Evolutionary conservation across 2,329 filamentous ascomycete species (phyloP), one percentile per base, ranked within the genome.

Genomic region (Boeremia lycopersici): DNA sequence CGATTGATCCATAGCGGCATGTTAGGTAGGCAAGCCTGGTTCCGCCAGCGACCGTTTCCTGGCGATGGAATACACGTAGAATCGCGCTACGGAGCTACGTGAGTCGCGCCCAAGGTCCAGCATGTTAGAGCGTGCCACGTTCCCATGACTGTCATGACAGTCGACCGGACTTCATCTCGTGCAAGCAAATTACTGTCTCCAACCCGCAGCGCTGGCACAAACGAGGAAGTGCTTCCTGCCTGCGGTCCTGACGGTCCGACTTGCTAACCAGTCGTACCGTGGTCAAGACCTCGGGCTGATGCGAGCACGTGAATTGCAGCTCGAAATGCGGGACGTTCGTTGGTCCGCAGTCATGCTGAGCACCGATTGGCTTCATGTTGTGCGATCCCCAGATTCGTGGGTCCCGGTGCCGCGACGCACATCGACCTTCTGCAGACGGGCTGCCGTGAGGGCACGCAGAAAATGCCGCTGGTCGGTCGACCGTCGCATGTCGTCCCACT

Each of bases 371-470:
- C 51, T 59, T 43, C 48, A 49, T 49, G 50, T 23, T 55, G 57
- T 38, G 44, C 49, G 60, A 61, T 64, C 49, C 35, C 40, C 54
- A 57, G 49, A 49, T 55, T 51, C 36, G 46, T 45, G 34, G 60
- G 46, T 56, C 49, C 62, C 62, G 62, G 59, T 41, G 46, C 65
- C 65, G 63, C 65, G 62, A 56, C 58, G 64, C 64, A 61, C 42
- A 39, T 54, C 43, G 43, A 49, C 41, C 56, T 38, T 52, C 29
- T 48, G 39, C 33, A 48, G 29, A 41, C 36, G 19, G 52, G 48
- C 30, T 57, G 39, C 28, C 28, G 46, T 36, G 57, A 62, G 59
- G 59, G 62, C 62, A 60, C 63, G 57, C 34, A 42, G 51, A 53
- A 42, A 46, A 44, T 62, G 40, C 49, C 33, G 59, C 53, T 63